These are phyloP conservation scores for Pseudopithomyces maydicus DNA, from an alignment of 2,329 filamentous ascomycete genomes.

Conservation along the genomic window DNA sequence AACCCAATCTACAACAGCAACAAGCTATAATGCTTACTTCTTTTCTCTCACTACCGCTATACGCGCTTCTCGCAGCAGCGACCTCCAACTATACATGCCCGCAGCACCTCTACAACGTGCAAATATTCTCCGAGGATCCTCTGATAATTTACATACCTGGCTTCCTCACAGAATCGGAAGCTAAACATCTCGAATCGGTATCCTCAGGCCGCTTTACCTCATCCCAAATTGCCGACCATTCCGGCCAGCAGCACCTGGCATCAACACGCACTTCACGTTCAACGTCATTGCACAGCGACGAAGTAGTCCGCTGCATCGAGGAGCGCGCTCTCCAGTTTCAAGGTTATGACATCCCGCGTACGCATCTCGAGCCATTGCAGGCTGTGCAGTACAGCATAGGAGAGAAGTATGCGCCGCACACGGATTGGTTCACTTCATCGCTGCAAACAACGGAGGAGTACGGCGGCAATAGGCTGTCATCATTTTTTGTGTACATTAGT, in stretches of 20 bases:
- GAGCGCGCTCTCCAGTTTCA: constrained; percentile 61
- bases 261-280: constrained; percentile 27
- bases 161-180: constrained; percentile 57
- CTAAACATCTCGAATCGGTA: constrained; percentile 54
- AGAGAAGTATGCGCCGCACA: constrained; percentile 62
- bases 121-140: constrained; percentile 59
- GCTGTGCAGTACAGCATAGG: constrained; percentile 54
- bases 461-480: constrained; percentile 52
- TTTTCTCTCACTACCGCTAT: constrained; percentile 12
- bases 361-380: constrained; percentile 56
- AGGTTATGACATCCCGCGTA: constrained; percentile 54
- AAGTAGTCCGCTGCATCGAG: constrained; percentile 60
- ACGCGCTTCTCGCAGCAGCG: constrained; percentile 8
- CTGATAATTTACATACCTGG: constrained; percentile 61
- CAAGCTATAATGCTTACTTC: constrained; percentile 4
- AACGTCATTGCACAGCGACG: constrained; percentile 39
- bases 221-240: constrained; percentile 25
- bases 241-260: constrained; percentile 27
- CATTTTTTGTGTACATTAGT: constrained; percentile 65
- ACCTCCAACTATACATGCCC: constrained; percentile 35
- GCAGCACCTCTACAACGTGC: constrained; percentile 45
- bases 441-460: constrained; percentile 23
- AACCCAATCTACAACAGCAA: background rate
- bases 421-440: constrained; percentile 55
- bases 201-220: constrained; percentile 48